These are phyloP conservation scores for Aquilaria yunnanensis DNA, from an alignment of 345 rosid genomes.

Conservation along the genomic window DNA sequence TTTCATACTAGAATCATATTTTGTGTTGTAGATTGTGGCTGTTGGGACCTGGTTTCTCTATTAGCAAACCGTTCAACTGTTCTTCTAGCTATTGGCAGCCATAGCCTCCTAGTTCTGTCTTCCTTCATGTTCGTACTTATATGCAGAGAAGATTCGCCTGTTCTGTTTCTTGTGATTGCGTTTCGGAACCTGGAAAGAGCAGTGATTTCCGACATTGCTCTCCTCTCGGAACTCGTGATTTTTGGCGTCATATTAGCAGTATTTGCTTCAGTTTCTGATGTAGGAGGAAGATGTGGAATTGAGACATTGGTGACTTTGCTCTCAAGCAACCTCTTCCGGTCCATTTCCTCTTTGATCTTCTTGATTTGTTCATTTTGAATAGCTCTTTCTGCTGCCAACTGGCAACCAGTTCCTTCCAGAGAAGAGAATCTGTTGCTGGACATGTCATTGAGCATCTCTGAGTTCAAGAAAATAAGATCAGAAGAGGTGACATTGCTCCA, in stretches of 20 bases:
- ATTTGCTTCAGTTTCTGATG: slow-evolving; percentile 16
- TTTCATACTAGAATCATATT: slow-evolving; percentile 28
- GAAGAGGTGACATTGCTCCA: slow-evolving; percentile 93
- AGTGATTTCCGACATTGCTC: slow-evolving; percentile 77
- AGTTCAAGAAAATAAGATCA: slow-evolving; percentile 64
- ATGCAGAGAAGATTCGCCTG: slow-evolving; percentile 12
- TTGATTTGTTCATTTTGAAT: slow-evolving; percentile 22
- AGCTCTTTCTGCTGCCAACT: slow-evolving; percentile 4
- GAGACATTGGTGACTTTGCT: slow-evolving; percentile 27
- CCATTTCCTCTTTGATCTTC: slow-evolving; percentile 60
- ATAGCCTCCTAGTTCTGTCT: slow-evolving; percentile 43
- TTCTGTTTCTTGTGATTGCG: slow-evolving; percentile 18
- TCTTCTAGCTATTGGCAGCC: slow-evolving; percentile 76
- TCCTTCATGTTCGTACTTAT: slow-evolving; percentile 25
- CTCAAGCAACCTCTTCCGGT: slow-evolving; percentile 52
- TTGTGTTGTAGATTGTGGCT: slow-evolving; percentile 19
- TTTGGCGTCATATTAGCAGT: slow-evolving; percentile 18
- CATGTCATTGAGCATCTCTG: slow-evolving; percentile 52
- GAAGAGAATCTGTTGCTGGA: slow-evolving; percentile 51
- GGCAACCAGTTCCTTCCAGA: neutral
- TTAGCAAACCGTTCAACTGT: slow-evolving; percentile 75
- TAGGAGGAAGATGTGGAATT: slow-evolving; percentile 13
- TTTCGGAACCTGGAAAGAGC: slow-evolving; percentile 46
- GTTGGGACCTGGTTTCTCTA: slow-evolving; percentile 42
- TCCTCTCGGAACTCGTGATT: slow-evolving; percentile 31